These are phyloP conservation scores for Glycyrrhiza uralensis DNA, from an alignment of 306 rosid species.

Conservation along the genomic window DNA sequence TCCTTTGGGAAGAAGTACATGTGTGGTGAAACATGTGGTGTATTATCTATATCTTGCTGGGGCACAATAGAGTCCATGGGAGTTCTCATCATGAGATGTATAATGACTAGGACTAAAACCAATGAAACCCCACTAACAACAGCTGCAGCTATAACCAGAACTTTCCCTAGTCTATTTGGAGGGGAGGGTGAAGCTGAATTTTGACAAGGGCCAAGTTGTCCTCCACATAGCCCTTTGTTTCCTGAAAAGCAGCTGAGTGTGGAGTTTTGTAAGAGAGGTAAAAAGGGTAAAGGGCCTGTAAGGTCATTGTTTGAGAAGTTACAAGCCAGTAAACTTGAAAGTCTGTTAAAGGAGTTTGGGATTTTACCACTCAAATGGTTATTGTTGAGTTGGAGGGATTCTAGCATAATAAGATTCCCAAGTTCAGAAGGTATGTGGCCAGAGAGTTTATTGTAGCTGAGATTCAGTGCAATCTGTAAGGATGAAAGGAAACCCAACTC, in stretches of 20 bases:
- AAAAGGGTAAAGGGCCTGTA: conserved; percentile 61
- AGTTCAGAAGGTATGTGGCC: conserved; percentile 52
- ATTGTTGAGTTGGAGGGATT: conserved; percentile 60
- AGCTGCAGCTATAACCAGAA: conserved; percentile 49
- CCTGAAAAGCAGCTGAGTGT: conserved; percentile 45
- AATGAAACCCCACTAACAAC: conserved; percentile 63
- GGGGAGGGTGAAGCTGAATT: conserved; percentile 27
- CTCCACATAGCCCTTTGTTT: conserved; percentile 69
- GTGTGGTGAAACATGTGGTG: conserved; percentile 43
- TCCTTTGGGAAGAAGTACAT: conserved; percentile 64
- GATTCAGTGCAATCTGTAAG: conserved; percentile 71
- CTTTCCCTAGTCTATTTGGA: conserved; percentile 41
- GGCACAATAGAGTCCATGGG: conserved; percentile 35
- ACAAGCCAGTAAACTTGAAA: conserved; percentile 56
- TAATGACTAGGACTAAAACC: conserved; percentile 49
- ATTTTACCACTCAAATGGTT: conserved; percentile 62
- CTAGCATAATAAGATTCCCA: conserved; percentile 62
- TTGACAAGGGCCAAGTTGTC: conserved; percentile 45
- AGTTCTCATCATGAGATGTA: conserved; percentile 58
- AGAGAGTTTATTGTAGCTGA: conserved; percentile 57
- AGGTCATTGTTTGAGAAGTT: conserved; percentile 77
- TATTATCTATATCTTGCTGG: conserved; percentile 35
- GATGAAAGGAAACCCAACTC: conserved; percentile 60
- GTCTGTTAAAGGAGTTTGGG: conserved; percentile 45
- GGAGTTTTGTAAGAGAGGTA: conserved; percentile 54